These are phyloP conservation scores for Cinchona pubescens DNA, from an alignment of 257 asterid genomes.

Conservation along the genomic window DNA sequence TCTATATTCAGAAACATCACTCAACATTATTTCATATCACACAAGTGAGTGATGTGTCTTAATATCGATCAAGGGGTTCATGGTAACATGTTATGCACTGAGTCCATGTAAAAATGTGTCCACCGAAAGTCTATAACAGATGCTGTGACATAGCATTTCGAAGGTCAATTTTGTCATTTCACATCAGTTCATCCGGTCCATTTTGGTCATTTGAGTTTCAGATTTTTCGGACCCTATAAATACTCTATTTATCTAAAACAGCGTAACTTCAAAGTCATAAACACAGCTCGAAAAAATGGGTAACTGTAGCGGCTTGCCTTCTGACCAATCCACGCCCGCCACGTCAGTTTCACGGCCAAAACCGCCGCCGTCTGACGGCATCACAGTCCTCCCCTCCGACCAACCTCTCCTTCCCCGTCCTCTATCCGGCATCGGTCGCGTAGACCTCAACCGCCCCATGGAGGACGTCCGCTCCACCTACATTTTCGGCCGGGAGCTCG, in stretches of 20 bases:
- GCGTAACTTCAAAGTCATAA: conserved; percentile 40
- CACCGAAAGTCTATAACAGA: too few relatives aligned
- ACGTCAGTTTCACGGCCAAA: conserved; percentile 13
- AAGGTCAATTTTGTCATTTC: conserved; percentile 9
- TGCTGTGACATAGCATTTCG: neutral
- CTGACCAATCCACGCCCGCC: conserved; percentile 26
- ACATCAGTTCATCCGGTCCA: neutral
- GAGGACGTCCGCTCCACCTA: conserved; percentile 59
- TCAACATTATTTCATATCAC: too few relatives aligned
- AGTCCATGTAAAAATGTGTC: too few relatives aligned
- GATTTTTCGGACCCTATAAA: neutral
- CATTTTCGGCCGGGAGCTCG: conserved; percentile 76
- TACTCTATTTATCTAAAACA: neutral
- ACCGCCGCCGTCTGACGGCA: conserved; percentile 26
- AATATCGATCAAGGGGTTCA: too few relatives aligned
- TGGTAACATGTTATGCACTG: too few relatives aligned
- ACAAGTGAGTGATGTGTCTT: too few relatives aligned
- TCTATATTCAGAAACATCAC: too few relatives aligned
- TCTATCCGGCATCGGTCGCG: conserved; percentile 58
- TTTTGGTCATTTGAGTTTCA: too few relatives aligned
- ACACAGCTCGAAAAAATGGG: conserved; percentile 48
- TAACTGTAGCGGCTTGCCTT: conserved; percentile 47
- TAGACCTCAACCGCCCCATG: conserved; percentile 77
- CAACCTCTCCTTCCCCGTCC: conserved; percentile 64
- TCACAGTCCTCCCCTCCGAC: conserved; percentile 54